A percentile compares a stretch with the other conserved stretches of the same genome.
Evolutionary conservation across 2,329 filamentous ascomycete species (phyloP).

Genomic region (Phoma sp.): DNA sequence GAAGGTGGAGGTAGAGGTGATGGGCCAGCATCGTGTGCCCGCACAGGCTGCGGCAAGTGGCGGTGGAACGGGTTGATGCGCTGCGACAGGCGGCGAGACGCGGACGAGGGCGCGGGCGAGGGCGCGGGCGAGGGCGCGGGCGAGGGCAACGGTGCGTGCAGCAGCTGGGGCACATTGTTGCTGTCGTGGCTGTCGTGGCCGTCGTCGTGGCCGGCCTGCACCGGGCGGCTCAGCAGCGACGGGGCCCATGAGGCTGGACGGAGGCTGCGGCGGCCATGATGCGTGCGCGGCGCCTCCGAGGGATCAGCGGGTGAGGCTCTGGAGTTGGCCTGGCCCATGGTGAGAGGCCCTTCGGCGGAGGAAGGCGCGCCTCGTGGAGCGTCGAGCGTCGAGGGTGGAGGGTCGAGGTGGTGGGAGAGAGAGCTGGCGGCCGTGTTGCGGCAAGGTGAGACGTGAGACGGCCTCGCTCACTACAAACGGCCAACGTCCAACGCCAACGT

Average conservation of each 20-base stretch:
- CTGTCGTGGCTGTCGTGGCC: not conserved
- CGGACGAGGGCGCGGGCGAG: slow-evolving; percentile 3
- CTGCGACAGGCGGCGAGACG: slow-evolving; percentile 30
- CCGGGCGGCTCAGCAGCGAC: slow-evolving; percentile 28
- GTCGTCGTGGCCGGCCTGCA: slow-evolving; percentile 15
- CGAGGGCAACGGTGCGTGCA: slow-evolving; percentile 25
- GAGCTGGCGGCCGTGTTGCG: slow-evolving; percentile 5
- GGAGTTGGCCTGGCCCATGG: slow-evolving; percentile 50
- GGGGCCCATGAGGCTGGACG: slow-evolving; percentile 46
- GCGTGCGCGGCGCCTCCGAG: slow-evolving; percentile 10
- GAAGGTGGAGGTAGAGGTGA: slow-evolving; percentile 1
- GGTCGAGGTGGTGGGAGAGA: not conserved
- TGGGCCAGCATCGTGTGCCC: slow-evolving; percentile 39
- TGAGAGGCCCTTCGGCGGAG: slow-evolving; percentile 35
- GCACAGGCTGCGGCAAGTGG: slow-evolving; percentile 36
- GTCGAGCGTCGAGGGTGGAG: too few species aligned
- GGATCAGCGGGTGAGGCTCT: slow-evolving; percentile 15
- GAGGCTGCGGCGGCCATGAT: slow-evolving; percentile 32
- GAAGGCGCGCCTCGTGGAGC: slow-evolving; percentile 25
- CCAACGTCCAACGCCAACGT: too few species aligned
- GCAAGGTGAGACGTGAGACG: slow-evolving; percentile 11
- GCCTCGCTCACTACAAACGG: not conserved
- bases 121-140: slow-evolving; percentile 23
- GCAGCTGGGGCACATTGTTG: slow-evolving; percentile 11
- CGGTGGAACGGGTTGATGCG: slow-evolving; percentile 40